Evolutionary conservation across 2,329 filamentous ascomycete genomes (phyloP).

Genomic region (Epichloe coenophiala): DNA sequence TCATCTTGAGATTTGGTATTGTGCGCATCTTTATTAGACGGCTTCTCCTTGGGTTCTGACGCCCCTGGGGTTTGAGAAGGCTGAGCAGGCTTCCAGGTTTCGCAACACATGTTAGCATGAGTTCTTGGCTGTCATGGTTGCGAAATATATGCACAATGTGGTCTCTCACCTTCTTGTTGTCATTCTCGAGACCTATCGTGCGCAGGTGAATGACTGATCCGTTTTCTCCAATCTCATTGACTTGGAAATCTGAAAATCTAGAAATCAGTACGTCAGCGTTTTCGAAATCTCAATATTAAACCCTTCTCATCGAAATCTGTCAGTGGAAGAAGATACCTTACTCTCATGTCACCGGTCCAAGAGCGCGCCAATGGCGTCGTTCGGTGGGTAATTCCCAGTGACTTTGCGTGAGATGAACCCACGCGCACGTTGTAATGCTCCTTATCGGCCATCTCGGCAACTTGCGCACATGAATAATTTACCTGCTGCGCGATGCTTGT

Average conservation of each 20-base stretch:
- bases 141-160: not conserved
- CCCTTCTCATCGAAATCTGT: not conserved
- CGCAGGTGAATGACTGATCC: conserved; percentile 64
- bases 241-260: conserved; percentile 82
- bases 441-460: conserved; percentile 18
- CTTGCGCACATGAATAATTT: not conserved
- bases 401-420: conserved; percentile 19
- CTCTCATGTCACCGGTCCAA: conserved; percentile 28
- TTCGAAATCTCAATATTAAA: not conserved
- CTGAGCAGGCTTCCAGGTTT: conserved; percentile 7
- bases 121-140: not conserved
- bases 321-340: conserved; percentile 14
- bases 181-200: conserved; percentile 23
- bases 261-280: not conserved
- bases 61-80: conserved; percentile 8
- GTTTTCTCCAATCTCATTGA: conserved; percentile 72
- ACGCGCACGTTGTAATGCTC: conserved; percentile 17
- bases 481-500: not conserved
- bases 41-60: not conserved
- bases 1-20: conserved; percentile 9
- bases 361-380: conserved; percentile 22
- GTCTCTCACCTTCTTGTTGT: conserved; percentile 6
- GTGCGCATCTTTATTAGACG: conserved; percentile 1
- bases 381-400: conserved; percentile 26
- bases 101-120: not conserved